Conservation (phyloP, 805 yeast species). For the Lachancea cidri region DNA sequence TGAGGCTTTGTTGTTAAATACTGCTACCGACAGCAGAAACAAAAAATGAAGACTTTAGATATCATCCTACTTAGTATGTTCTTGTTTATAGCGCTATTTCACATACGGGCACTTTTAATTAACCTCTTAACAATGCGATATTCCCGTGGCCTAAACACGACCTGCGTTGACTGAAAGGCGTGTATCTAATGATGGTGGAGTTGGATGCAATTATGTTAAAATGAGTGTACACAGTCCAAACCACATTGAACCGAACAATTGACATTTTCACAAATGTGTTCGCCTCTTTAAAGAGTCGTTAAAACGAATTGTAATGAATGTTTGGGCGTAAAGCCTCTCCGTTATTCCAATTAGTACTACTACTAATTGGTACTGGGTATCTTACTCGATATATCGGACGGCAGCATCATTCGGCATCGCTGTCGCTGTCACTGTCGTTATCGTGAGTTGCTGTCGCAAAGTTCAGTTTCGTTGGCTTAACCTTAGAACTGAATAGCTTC, state of each 20-base stretch:
- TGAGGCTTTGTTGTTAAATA: slow-evolving; percentile 86
- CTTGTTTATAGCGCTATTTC: slow-evolving; percentile 8
- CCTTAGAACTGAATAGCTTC: slow-evolving; percentile 18
- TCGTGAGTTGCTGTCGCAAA: slow-evolving; percentile 6
- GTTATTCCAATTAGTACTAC: too few relatives aligned
- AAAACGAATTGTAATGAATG: too few relatives aligned
- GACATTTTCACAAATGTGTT: background rate
- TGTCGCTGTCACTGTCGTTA: slow-evolving; percentile 8
- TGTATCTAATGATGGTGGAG: background rate
- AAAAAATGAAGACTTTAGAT: slow-evolving; percentile 20
- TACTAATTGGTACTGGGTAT: too few relatives aligned
- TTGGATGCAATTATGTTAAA: background rate
- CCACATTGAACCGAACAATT: background rate
- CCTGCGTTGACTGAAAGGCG: background rate
- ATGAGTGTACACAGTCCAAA: background rate
- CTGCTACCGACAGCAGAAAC: slow-evolving; percentile 69
- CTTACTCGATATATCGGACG: background rate
- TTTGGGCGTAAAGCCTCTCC: too few relatives aligned
- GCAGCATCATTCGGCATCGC: background rate
- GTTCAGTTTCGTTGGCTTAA: slow-evolving; percentile 23
- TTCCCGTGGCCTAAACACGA: background rate
- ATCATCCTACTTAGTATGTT: slow-evolving; percentile 6
- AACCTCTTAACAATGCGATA: background rate
- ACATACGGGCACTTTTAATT: background rate
- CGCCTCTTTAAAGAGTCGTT: background rate